phyloP scores from a whole-genome alignment of 2,329 filamentous ascomycete genomes.

The Coccinonectria pachysandricola region DNA sequence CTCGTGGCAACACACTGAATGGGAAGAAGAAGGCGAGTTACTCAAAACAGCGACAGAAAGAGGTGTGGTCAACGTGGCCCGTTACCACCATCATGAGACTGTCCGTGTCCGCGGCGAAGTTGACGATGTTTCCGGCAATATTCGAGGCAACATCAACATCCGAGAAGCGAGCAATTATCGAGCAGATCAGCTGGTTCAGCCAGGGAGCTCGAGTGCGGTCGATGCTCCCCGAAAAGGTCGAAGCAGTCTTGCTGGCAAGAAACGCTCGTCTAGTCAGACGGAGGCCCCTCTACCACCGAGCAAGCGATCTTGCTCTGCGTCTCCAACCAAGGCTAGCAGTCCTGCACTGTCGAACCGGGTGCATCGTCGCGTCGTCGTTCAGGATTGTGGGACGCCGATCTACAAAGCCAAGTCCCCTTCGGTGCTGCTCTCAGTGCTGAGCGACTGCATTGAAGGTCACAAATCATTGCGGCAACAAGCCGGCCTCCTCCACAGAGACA shows the following conservation, averaged over 20 bases:
- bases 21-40: constrained; percentile 30
- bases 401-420: constrained; percentile 28
- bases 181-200: constrained; percentile 5
- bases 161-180: constrained; percentile 22
- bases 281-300: constrained; percentile 12
- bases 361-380: constrained; percentile 29
- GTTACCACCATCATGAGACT: constrained; percentile 32
- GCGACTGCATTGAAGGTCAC: constrained; percentile 27
- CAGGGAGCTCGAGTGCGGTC: constrained; percentile 2
- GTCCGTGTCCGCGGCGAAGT: constrained; percentile 21
- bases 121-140: constrained; percentile 25
- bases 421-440: constrained; percentile 25
- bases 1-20: constrained; percentile 31
- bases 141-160: constrained; percentile 23
- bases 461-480: constrained; percentile 21
- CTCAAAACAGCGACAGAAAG: constrained; percentile 25
- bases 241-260: constrained; percentile 13
- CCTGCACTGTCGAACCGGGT: constrained; percentile 23
- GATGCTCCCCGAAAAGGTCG: constrained; percentile 9
- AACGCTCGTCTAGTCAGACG: constrained; percentile 18
- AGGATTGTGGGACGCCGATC: constrained; percentile 30
- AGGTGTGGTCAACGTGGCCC: constrained; percentile 27
- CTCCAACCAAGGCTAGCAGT: constrained; percentile 14
- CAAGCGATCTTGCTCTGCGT: constrained; percentile 21
- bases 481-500: constrained; percentile 31